These are phyloP conservation scores for Vaccinium myrtillus DNA, from an alignment of 148 eudicot genomes.

Conservation along the genomic window DNA sequence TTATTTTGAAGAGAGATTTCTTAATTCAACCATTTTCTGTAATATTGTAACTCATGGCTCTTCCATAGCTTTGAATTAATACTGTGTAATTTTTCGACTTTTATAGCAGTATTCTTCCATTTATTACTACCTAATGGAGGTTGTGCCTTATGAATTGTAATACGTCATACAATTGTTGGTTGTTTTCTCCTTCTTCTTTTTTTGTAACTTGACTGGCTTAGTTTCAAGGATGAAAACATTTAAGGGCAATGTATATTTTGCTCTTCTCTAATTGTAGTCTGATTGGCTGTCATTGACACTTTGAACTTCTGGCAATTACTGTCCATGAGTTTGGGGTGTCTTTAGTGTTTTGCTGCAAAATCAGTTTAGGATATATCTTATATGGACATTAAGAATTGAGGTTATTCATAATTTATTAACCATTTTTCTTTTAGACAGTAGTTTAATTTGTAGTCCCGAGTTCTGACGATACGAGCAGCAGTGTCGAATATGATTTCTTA, in stretches of 20 bases:
- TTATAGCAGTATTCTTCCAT: neutral
- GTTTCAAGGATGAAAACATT: neutral
- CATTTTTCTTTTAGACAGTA: neutral
- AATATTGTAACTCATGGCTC: no score
- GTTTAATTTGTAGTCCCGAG: neutral
- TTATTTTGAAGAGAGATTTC: neutral
- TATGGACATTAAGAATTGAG: neutral
- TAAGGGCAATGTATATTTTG: neutral
- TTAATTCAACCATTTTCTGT: no score
- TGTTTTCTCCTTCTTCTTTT: neutral
- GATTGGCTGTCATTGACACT: neutral
- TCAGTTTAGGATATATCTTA: neutral
- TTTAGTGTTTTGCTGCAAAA: neutral
- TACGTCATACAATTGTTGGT: neutral
- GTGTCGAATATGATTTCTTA: neutral
- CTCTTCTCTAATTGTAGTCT: neutral
- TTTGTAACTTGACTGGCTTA: neutral
- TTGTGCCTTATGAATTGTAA: neutral
- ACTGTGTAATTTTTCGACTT: neutral
- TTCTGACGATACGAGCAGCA: neutral
- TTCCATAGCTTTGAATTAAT: no score
- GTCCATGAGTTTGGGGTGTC: neutral
- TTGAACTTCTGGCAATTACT: neutral
- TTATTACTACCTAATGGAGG: neutral
- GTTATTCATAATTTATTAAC: neutral